Percentiles rank a stretch among this genome's conserved stretches.
Conservation (phyloP, 2,329 filamentous ascomycete genomes). For the Ascochyta lentis region DNA sequence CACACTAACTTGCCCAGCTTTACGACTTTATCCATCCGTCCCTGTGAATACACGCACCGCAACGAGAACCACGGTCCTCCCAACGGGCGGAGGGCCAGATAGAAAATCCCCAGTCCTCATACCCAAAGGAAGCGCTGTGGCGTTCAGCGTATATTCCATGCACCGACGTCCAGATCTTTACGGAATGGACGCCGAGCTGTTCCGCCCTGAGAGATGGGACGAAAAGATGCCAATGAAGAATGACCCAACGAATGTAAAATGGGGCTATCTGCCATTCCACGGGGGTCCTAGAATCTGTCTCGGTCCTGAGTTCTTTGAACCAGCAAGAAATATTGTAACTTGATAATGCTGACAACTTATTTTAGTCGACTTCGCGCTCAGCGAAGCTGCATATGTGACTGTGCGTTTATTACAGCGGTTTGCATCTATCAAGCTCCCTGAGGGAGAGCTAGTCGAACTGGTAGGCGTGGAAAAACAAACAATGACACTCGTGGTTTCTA, state of each 20-base stretch:
- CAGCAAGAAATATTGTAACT: too few species aligned
- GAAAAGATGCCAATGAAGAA: neutral
- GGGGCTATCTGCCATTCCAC: conserved; percentile 35
- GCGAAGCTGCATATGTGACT: too few species aligned
- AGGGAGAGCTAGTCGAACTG: too few species aligned
- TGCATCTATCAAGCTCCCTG: too few species aligned
- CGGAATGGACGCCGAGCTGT: conserved; percentile 38
- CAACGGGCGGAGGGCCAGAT: conserved; percentile 37
- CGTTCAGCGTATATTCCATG: conserved; percentile 26
- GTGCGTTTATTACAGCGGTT: too few species aligned
- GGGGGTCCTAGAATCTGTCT: conserved; percentile 31
- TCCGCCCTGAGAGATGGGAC: conserved; percentile 44
- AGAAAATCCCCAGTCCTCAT: conserved; percentile 34
- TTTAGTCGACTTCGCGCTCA: too few species aligned
- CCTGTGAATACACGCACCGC: conserved; percentile 37
- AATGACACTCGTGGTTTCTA: too few species aligned
- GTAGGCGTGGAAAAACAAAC: too few species aligned
- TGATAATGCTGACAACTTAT: too few species aligned
- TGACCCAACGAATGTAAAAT: conserved; percentile 8
- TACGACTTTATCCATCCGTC: conserved; percentile 37
- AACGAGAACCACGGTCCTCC: conserved; percentile 33
- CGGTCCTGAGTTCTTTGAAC: neutral
- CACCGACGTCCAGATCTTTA: conserved; percentile 39
- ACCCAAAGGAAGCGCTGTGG: conserved; percentile 28
- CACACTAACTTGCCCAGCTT: neutral